Evolutionary conservation across 768 basidiomycete genomes (phyloP), one percentile per base, ranked within the genome.

Genomic region (Mycena maculata): DNA sequence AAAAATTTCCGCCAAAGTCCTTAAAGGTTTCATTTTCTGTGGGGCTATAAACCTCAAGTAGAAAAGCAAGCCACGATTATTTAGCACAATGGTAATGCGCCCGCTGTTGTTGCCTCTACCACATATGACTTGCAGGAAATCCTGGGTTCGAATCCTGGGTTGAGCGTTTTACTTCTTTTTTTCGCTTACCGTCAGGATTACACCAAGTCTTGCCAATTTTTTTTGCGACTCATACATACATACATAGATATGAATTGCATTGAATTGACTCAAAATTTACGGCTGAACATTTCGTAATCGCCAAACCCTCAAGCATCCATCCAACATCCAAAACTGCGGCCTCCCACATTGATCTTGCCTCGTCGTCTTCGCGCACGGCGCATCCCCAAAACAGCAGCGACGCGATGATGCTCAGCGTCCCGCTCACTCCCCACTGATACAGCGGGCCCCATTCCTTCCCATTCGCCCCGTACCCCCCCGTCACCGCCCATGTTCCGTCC

Each of bases 251-350:
- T 9, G 15, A n/a, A n/a, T n/a, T n/a, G n/a, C n/a, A n/a, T n/a
- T n/a, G n/a, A n/a, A n/a, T 9, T 16, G n/a, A n/a, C n/a, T 54
- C 18, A 23, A 22, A 55, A 42, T 22, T 41, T 27, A 22, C 41
- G 41, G 10, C 44, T 56, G 28, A 56, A 56, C 6, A 68, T 28
- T 23, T 55, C 54, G 36, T 64, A 56, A 25, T 15, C 6, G 62
- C 62, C 53, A 63, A 45, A 9, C 63, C 63, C 15, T 65, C 55
- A 1, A 65, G 47, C 16, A 65, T 57, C 63, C 63, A 65, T 6
- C 3, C 47, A 3, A 50, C 54, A 44, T 65, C 55, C 13, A 5
- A 11, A 15, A 57, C 36, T 9, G 42, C 54, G 5, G 23, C 11
- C 25, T 48, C 44, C 55, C 63, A 65, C 1, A 23, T 38, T 11